A percentile compares a stretch with the other conserved stretches of the same genome.
Evolutionary conservation across 345 rosid species (phyloP).

Genomic region (Rhodamnia argentea): DNA sequence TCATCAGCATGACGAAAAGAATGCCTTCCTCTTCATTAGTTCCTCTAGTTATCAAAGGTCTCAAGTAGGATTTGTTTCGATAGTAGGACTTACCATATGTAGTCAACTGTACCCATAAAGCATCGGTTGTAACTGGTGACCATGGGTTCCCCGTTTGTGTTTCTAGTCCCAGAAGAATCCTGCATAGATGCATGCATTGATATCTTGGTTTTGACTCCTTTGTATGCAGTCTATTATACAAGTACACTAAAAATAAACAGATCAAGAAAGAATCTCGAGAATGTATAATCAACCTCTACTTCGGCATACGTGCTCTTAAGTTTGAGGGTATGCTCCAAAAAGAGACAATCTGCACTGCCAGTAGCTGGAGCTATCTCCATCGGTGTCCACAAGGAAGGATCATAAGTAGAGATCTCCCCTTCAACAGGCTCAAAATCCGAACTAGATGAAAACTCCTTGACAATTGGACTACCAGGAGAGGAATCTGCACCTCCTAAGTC

Average conservation of each 20-base stretch:
- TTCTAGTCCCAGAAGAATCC: conserved; percentile 68
- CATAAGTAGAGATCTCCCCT: conserved; percentile 24
- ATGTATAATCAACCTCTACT: conserved; percentile 49
- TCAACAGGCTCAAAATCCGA: conserved; percentile 20
- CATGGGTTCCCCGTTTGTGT: conserved; percentile 61
- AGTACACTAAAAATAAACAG: background rate
- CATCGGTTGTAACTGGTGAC: conserved; percentile 87
- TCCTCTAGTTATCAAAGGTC: background rate
- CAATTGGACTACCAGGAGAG: conserved; percentile 4
- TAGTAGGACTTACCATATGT: conserved; percentile 52
- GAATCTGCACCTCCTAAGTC: conserved; percentile 10
- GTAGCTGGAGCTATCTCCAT: conserved; percentile 80
- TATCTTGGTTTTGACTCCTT: background rate
- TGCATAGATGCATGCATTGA: conserved; percentile 11
- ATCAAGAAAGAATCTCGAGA: background rate
- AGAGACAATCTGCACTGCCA: conserved; percentile 42
- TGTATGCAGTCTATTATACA: background rate
- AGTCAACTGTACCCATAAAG: conserved; percentile 92
- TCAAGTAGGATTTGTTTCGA: background rate
- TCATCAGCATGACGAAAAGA: background rate
- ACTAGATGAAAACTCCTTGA: conserved; percentile 19
- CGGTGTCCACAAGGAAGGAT: conserved; percentile 76
- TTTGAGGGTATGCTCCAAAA: conserved; percentile 57
- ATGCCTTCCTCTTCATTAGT: background rate
- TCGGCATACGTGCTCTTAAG: conserved; percentile 79